Percentiles rank a stretch among this genome's conserved stretches.
These are phyloP conservation scores for Fusarium solani-melongenae DNA, from an alignment of 2,329 filamentous ascomycete genomes.

Conservation along the genomic window DNA sequence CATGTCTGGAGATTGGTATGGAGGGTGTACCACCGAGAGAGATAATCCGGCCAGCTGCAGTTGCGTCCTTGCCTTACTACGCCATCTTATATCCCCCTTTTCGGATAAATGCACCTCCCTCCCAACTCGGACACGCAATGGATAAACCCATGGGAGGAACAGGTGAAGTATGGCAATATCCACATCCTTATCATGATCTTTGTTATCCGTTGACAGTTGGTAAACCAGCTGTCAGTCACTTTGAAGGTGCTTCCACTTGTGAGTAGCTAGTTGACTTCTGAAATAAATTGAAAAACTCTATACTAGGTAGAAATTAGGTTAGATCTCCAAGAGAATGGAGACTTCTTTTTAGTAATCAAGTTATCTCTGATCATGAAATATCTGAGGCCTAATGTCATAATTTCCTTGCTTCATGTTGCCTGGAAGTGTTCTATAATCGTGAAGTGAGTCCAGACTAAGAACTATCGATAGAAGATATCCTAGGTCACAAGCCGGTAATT, in stretches of 20 bases:
- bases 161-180: neutral
- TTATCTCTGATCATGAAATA: neutral
- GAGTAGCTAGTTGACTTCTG: neutral
- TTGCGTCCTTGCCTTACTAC: neutral
- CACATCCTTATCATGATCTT: neutral
- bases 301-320: accelerated
- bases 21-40: neutral
- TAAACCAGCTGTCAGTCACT: too few species aligned
- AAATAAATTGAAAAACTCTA: neutral
- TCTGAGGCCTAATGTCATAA: neutral
- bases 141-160: neutral
- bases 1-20: neutral
- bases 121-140: neutral
- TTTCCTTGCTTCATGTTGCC: neutral
- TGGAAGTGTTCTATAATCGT: accelerated
- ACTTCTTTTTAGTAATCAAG: neutral
- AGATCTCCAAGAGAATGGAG: neutral
- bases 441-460: too few species aligned
- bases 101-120: neutral
- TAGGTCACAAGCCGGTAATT: too few species aligned
- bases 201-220: neutral
- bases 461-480: too few species aligned
- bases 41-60: neutral
- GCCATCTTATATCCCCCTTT: neutral
- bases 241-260: neutral